Conservation (phyloP, 768 basidiomycete genomes). For the Heimioporus sp. region DNA sequence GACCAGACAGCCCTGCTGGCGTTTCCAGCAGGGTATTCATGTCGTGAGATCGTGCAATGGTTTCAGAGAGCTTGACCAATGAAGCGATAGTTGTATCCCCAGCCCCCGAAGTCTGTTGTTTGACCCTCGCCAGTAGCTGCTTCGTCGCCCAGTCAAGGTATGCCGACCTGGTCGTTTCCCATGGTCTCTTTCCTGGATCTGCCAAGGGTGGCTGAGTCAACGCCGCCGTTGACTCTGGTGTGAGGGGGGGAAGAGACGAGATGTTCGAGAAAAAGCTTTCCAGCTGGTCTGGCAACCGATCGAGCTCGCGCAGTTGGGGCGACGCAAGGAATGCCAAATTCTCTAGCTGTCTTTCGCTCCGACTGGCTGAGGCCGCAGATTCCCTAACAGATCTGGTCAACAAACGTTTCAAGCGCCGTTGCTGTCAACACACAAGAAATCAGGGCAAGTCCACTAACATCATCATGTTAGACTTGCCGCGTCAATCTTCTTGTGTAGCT, state of each 20-base stretch:
- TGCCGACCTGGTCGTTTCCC: slow-evolving; percentile 74
- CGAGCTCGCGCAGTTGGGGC: slow-evolving; percentile 39
- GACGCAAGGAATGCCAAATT: slow-evolving; percentile 45
- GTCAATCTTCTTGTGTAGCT: slow-evolving; percentile 63
- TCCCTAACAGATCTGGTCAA: slow-evolving; percentile 51
- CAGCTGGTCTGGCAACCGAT: slow-evolving; percentile 40
- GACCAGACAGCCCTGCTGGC: slow-evolving; percentile 1
- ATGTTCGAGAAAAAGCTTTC: slow-evolving; percentile 44
- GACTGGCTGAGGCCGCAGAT: slow-evolving; percentile 44
- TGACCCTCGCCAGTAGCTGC: slow-evolving; percentile 44
- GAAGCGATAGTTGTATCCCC: slow-evolving; percentile 22
- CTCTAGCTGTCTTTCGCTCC: slow-evolving; percentile 43
- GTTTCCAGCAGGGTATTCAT: slow-evolving; percentile 17
- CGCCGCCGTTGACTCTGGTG: slow-evolving; percentile 38
- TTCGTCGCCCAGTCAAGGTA: slow-evolving; percentile 77
- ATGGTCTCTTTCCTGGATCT: slow-evolving; percentile 67
- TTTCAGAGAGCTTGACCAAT: slow-evolving; percentile 15
- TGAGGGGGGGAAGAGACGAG: slow-evolving; percentile 48
- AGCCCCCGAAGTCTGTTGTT: slow-evolving; percentile 13
- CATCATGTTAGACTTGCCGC: slow-evolving; percentile 47
- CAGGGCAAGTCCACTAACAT: neutral
- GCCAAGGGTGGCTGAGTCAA: slow-evolving; percentile 31
- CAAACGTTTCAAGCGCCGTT: slow-evolving; percentile 61
- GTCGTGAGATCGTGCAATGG: slow-evolving; percentile 18
- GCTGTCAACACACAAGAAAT: slow-evolving; percentile 37